These are phyloP conservation scores for Skeletonema marinoi DNA, from an alignment of 108 stramenopile species.

Conservation along the genomic window DNA sequence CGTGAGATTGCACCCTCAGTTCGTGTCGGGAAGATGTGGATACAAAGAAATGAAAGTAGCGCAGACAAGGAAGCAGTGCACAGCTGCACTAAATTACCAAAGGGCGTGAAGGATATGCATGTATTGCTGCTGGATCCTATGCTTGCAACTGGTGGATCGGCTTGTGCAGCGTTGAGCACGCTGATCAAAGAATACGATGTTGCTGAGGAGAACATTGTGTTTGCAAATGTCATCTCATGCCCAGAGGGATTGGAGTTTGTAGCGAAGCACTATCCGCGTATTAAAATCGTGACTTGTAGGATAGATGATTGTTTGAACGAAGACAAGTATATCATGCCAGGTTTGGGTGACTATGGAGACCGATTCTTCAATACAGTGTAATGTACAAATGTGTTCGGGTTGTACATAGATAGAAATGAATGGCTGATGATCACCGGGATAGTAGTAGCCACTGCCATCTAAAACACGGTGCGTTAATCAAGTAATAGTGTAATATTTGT, in stretches of 20 bases:
- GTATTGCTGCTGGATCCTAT: slow-evolving; percentile 97
- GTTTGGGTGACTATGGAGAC: slow-evolving; percentile 98
- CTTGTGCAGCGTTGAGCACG: slow-evolving; percentile 77
- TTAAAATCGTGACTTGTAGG: slow-evolving; percentile 88
- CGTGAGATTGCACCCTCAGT: slow-evolving; percentile 76
- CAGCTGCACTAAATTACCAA: slow-evolving; percentile 93
- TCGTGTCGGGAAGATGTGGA: slow-evolving; percentile 93
- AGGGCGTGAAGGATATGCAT: slow-evolving; percentile 65
- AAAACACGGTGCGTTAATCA: no score
- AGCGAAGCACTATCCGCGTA: slow-evolving; percentile 54
- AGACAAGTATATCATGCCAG: slow-evolving; percentile 96
- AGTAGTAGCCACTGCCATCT: no score
- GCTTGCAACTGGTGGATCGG: slow-evolving; percentile 98
- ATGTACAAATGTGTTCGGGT: not conserved
- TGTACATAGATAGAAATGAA: no score
- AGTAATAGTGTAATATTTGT: no score
- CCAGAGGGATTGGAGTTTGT: slow-evolving; percentile 91
- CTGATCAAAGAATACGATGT: slow-evolving; percentile 66
- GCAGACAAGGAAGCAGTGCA: slow-evolving; percentile 83
- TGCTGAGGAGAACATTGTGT: slow-evolving; percentile 71
- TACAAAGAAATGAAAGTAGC: slow-evolving; percentile 94
- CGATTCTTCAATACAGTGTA: slow-evolving; percentile 88
- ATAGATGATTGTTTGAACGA: slow-evolving; percentile 94
- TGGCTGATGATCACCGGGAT: no score
- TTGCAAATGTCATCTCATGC: slow-evolving; percentile 95